These are phyloP conservation scores for Pythium brassicae DNA, from an alignment of 352 stramenopile genomes.

Conservation along the genomic window DNA sequence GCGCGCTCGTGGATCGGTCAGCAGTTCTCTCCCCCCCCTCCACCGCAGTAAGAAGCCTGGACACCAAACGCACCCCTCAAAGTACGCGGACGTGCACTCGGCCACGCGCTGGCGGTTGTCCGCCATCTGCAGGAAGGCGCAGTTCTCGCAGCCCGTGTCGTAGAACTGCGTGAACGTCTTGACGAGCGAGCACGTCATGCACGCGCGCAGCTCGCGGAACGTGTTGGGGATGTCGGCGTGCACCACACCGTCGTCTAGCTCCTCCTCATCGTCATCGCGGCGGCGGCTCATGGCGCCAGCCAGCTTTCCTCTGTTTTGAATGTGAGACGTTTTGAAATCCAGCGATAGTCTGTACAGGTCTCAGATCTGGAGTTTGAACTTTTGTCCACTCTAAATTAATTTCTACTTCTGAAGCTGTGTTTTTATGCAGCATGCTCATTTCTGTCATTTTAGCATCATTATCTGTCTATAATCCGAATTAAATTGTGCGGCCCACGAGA, in stretches of 20 bases:
- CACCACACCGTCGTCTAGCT: conserved; percentile 70
- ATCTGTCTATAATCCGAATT: too few species aligned
- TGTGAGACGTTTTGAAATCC: too few species aligned
- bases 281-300: conserved; percentile 28
- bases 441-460: too few species aligned
- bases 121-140: conserved; percentile 84
- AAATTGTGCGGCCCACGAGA: too few species aligned
- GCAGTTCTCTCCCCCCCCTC: neutral
- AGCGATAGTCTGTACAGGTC: too few species aligned
- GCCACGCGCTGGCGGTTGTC: conserved; percentile 86
- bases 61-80: conserved; percentile 56
- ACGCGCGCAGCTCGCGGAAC: conserved; percentile 83
- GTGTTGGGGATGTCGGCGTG: conserved; percentile 87
- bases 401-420: too few species aligned
- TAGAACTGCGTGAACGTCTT: conserved; percentile 91
- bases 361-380: too few species aligned
- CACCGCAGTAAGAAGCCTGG: neutral
- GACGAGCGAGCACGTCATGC: conserved; percentile 87
- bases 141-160: conserved; percentile 88
- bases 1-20: neutral
- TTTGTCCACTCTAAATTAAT: too few species aligned
- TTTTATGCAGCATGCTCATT: too few species aligned
- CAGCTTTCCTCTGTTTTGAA: neutral
- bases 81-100: conserved; percentile 87
- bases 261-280: conserved; percentile 78